Conservation (phyloP, 2,329 filamentous ascomycete genomes). For the Botryosphaeria agaves region DNA sequence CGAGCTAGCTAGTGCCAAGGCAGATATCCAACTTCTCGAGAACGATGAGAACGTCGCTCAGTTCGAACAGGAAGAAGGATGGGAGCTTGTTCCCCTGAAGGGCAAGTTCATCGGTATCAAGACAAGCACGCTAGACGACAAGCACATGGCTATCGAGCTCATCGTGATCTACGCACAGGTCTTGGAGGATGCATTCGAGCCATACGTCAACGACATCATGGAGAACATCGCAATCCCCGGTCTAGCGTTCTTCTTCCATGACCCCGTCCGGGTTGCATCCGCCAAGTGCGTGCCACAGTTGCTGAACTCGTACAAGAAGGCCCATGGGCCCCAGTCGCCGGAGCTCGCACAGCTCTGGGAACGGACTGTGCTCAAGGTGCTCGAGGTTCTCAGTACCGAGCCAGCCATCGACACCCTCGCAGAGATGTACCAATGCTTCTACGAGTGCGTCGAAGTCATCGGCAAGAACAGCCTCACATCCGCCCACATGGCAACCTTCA, state of each 20-base stretch:
- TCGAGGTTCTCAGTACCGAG: constrained; percentile 86
- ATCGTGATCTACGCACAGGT: constrained; percentile 95
- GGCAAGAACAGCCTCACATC: constrained; percentile 66
- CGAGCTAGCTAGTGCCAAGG: constrained; percentile 83
- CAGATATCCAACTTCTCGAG: constrained; percentile 89
- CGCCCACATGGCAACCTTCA: constrained; percentile 72
- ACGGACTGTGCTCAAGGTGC: constrained; percentile 70
- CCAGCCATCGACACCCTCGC: constrained; percentile 91
- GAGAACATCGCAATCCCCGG: constrained; percentile 90
- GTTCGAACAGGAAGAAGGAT: constrained; percentile 87
- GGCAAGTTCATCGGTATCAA: constrained; percentile 98
- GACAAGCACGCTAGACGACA: constrained; percentile 92
- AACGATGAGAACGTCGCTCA: constrained; percentile 88
- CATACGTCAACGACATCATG: constrained; percentile 85
- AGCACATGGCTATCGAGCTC: constrained; percentile 98
- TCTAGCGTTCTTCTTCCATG: constrained; percentile 97
- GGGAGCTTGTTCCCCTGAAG: constrained; percentile 92
- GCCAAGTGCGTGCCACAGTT: constrained; percentile 90
- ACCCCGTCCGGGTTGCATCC: constrained; percentile 86
- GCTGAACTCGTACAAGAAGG: constrained; percentile 84
- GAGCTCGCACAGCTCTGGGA: constrained; percentile 73
- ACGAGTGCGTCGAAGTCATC: constrained; percentile 89
- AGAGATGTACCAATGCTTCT: constrained; percentile 99
- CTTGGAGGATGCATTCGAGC: constrained; percentile 80
- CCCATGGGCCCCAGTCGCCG: constrained; percentile 63